Evolutionary conservation across 495 filamentous ascomycete species (phyloP), one percentile per base, ranked within the genome.

Genomic region (Usnea hakonensis): DNA sequence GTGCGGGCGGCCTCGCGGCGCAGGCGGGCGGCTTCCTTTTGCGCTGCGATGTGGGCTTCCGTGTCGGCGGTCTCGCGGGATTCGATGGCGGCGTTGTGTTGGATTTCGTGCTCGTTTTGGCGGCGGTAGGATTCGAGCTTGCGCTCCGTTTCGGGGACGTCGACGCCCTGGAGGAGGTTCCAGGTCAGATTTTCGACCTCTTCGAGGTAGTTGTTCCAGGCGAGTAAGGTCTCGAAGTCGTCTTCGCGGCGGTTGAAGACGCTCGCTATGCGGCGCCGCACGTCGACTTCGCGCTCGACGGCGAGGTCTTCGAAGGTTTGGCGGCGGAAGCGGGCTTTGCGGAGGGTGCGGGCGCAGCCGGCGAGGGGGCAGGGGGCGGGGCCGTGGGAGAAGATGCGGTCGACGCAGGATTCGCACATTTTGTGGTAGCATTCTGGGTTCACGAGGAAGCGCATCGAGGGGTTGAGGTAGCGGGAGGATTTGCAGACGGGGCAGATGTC

Each of bases 381-480:
- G 1, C 94, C 93, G 28, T 86, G 85, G 30, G 87, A 88, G 82
- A 97, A 98, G 64, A 96, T 90, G 32, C 92, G 87, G 77, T 91
- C 89, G 55, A 97, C 93, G 79, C 94, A 97, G 38, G 87, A 89
- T 68, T 86, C 83, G 76, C 94, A 99, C 90, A 99, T 96, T 64
- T 89, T 90, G 82, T 99, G 94, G 80, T 97, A 99, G 82, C 94
- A 99, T 78, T 95, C 90, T 21, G 93, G 89, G 74, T 97, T 96
- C 74, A 97, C 90, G 65, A 95, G 88, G 76, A 99, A 96, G 57
- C 83, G 79, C 84, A 99, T 91, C 76, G 90, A 85, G 28, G 85
- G 86, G 77, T 96, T 97, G 70, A 97, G 85, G 79, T 97, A 97
- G 60, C 90, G 89, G 60, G 88, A 88, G 58, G 90, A 91, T 75